phyloP scores from a whole-genome alignment of 2,329 filamentous ascomycete genomes.

The Chaetomiaceae sp. region DNA sequence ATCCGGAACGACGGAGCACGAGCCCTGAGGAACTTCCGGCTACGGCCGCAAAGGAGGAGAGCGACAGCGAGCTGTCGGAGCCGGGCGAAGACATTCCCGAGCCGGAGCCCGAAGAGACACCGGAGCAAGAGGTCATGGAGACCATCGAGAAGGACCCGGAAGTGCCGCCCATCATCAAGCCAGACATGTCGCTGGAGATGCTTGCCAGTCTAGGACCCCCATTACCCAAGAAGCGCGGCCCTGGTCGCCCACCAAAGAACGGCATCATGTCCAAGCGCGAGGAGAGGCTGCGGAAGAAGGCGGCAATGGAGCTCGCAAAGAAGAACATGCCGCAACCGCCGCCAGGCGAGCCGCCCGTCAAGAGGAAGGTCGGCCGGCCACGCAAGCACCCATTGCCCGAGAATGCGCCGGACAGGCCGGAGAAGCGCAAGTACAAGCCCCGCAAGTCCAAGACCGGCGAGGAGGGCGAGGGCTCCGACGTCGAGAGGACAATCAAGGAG shows the following conservation, averaged over 20 bases:
- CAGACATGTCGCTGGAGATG: conserved; percentile 26
- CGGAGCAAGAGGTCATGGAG: conserved; percentile 31
- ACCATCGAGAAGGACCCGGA: conserved; percentile 31
- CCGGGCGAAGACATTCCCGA: conserved; percentile 30
- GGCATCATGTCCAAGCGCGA: conserved; percentile 80
- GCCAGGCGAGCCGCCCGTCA: conserved; percentile 48
- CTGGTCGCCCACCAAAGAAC: conserved; percentile 77
- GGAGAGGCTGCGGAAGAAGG: conserved; percentile 59
- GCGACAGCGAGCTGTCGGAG: conserved; percentile 31
- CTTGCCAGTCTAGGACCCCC: conserved; percentile 32
- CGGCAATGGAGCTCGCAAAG: conserved; percentile 47
- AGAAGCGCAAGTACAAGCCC: conserved; percentile 65
- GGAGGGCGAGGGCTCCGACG: conserved; percentile 49
- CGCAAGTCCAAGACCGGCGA: conserved; percentile 44
- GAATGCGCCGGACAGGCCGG: conserved; percentile 47
- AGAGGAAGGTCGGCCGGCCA: conserved; percentile 62
- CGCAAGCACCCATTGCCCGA: conserved; percentile 60
- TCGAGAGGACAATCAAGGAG: conserved; percentile 51
- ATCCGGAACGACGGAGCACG: conserved; percentile 53
- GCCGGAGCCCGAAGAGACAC: conserved; percentile 29
- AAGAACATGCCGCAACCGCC: conserved; percentile 47
- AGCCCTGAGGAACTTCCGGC: conserved; percentile 45
- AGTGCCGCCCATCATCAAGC: conserved; percentile 14
- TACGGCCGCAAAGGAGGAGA: conserved; percentile 29
- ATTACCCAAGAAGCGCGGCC: conserved; percentile 64